Evolutionary conservation across 2,329 filamentous ascomycete species (phyloP).

Genomic region (Macroventuria anomochaeta): DNA sequence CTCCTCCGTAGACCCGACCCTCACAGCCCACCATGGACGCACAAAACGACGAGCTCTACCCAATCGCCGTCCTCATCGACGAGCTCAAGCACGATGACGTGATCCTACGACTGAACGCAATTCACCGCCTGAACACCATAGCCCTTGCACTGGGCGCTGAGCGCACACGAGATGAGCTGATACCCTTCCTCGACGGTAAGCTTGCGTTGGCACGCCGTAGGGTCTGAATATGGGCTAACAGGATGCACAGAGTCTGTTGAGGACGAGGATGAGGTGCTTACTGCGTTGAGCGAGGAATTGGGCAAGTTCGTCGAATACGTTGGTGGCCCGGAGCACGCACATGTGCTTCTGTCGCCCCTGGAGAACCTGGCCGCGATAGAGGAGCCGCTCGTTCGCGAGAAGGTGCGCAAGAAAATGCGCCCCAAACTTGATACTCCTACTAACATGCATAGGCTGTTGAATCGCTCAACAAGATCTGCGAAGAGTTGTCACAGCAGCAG

Average conservation of each 20-base stretch:
- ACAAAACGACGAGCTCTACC: constrained; percentile 98
- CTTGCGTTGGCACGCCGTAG: constrained; percentile 28
- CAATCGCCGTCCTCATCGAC: constrained; percentile 99
- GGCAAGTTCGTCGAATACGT: constrained; percentile 98
- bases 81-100: constrained; percentile 99
- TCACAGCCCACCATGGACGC: constrained; percentile 73
- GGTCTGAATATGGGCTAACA: constrained; percentile 42
- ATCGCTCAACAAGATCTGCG: constrained; percentile 98
- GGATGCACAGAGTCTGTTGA: constrained; percentile 84
- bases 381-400: constrained; percentile 95
- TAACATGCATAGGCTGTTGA: constrained; percentile 79
- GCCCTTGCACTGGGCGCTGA: constrained; percentile 94
- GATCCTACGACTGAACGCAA: constrained; percentile 95
- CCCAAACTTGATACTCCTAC: constrained; percentile 8
- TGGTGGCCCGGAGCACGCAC: constrained; percentile 88
- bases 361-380: constrained; percentile 99
- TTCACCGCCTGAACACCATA: constrained; percentile 97
- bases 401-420: constrained; percentile 63
- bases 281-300: constrained; percentile 94
- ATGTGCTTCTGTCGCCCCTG: constrained; percentile 93
- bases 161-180: constrained; percentile 96
- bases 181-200: constrained; percentile 98
- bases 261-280: constrained; percentile 97
- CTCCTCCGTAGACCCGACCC: constrained; percentile 27
- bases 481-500: constrained; percentile 86